These are phyloP conservation scores for Blastobotrys apis DNA, from an alignment of 1,139 yeast species.

Conservation along the genomic window DNA sequence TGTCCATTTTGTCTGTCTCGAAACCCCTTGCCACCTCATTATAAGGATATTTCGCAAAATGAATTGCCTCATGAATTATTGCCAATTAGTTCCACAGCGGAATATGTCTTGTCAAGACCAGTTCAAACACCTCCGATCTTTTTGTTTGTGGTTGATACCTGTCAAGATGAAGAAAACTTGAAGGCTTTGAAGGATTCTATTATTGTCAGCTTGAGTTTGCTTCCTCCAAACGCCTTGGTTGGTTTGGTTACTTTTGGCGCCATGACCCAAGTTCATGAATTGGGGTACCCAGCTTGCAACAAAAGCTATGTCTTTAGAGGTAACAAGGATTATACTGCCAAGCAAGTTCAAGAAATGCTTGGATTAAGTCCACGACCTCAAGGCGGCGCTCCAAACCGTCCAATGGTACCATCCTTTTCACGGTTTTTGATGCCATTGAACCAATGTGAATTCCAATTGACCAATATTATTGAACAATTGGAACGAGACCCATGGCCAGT, in stretches of 20 bases:
- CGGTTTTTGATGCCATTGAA: slow-evolving; percentile 83
- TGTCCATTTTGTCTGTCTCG: slow-evolving; percentile 83
- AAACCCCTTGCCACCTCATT: slow-evolving; percentile 86
- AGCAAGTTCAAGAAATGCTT: slow-evolving; percentile 72
- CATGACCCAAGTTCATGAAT: slow-evolving; percentile 90
- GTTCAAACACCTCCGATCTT: slow-evolving; percentile 91
- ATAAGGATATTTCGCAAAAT: slow-evolving; percentile 77
- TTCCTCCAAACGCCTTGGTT: slow-evolving; percentile 90
- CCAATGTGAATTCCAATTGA: slow-evolving; percentile 82
- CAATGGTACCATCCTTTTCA: slow-evolving; percentile 44
- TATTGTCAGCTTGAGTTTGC: slow-evolving; percentile 70
- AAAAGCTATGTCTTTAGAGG: slow-evolving; percentile 91
- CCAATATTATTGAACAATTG: slow-evolving; percentile 73
- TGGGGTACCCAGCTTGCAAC: slow-evolving; percentile 71
- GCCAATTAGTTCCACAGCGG: slow-evolving; percentile 77
- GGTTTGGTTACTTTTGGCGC: slow-evolving; percentile 94
- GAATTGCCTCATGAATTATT: slow-evolving; percentile 85
- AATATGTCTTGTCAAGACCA: slow-evolving; percentile 84
- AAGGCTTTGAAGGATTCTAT: slow-evolving; percentile 85
- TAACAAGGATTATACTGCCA: slow-evolving; percentile 76
- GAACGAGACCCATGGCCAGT: slow-evolving; percentile 90
- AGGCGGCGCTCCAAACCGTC: slow-evolving; percentile 27
- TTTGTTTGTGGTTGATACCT: slow-evolving; percentile 83
- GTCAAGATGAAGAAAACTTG: slow-evolving; percentile 92
- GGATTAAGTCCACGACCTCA: slow-evolving; percentile 44